These are phyloP conservation scores for Colletotrichum orchidophilum DNA, from an alignment of 2,329 filamentous ascomycete species.

Conservation along the genomic window DNA sequence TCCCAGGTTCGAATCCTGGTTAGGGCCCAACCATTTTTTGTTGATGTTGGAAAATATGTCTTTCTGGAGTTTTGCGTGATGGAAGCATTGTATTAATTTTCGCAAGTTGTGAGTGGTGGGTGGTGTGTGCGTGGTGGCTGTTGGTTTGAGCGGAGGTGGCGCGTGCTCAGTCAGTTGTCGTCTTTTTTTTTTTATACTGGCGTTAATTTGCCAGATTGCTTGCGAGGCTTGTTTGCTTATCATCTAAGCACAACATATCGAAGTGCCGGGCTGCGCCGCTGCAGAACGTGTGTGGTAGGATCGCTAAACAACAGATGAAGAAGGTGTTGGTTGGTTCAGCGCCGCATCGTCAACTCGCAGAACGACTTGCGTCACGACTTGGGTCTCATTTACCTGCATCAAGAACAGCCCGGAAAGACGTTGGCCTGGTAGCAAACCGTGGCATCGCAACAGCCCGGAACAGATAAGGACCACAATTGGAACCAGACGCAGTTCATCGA, in stretches of 20 bases:
- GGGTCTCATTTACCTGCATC: not conserved
- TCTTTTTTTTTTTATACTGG: not conserved
- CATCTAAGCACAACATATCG: not conserved
- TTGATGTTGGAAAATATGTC: accelerated
- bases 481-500: not conserved
- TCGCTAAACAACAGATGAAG: no score
- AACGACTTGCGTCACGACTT: not conserved
- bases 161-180: not conserved
- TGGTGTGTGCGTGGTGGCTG: no score
- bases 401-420: not conserved
- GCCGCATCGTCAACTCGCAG: not conserved
- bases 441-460: not conserved
- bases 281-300: no score
- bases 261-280: not conserved
- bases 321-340: not conserved
- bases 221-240: not conserved
- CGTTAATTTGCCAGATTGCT: no score
- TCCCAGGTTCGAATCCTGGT: constrained; percentile 32
- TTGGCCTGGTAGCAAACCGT: not conserved
- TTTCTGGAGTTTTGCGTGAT: no score
- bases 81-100: not conserved
- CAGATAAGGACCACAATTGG: not conserved
- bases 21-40: constrained; percentile 9
- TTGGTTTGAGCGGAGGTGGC: not conserved
- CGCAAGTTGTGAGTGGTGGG: not conserved